Percentiles rank a stretch among this genome's conserved stretches.
These are phyloP conservation scores for Kluyveromyces dobzhanskii DNA, from an alignment of 805 yeast species.

Conservation along the genomic window DNA sequence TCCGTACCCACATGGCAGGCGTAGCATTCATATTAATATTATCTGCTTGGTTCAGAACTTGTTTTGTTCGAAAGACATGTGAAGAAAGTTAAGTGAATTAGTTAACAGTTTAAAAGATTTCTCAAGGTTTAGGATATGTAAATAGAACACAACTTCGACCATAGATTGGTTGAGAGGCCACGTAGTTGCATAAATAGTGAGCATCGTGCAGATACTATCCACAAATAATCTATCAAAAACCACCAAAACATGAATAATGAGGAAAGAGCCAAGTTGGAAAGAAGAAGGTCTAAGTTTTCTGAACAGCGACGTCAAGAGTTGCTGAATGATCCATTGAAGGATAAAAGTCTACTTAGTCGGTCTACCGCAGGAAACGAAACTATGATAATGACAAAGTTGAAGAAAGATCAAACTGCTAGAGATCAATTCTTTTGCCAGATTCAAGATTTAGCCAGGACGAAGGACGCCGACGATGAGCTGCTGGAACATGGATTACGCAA, in stretches of 20 bases:
- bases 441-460: slow-evolving; percentile 10
- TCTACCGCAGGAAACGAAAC: slow-evolving; percentile 40
- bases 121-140: too few relatives aligned
- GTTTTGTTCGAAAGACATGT: too few relatives aligned
- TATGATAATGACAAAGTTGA: slow-evolving; percentile 24
- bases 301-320: slow-evolving; percentile 16
- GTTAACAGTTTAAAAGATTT: too few relatives aligned
- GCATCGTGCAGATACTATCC: too few relatives aligned
- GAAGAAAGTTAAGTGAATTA: too few relatives aligned
- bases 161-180: too few relatives aligned
- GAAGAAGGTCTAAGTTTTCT: slow-evolving; percentile 31
- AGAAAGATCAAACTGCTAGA: slow-evolving; percentile 36
- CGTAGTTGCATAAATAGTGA: too few relatives aligned
- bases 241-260: slow-evolving; percentile 2
- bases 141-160: too few relatives aligned
- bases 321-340: slow-evolving; percentile 18
- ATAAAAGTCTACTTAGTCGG: slow-evolving; percentile 50
- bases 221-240: too few relatives aligned
- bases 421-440: slow-evolving; percentile 33
- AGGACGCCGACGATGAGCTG: slow-evolving; percentile 11
- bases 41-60: too few relatives aligned
- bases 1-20: neutral
- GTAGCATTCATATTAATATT: too few relatives aligned
- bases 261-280: slow-evolving; percentile 15
- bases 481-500: slow-evolving; percentile 27